Conservation (phyloP, 2,329 filamentous ascomycete species). For the Fusarium mundagurra region DNA sequence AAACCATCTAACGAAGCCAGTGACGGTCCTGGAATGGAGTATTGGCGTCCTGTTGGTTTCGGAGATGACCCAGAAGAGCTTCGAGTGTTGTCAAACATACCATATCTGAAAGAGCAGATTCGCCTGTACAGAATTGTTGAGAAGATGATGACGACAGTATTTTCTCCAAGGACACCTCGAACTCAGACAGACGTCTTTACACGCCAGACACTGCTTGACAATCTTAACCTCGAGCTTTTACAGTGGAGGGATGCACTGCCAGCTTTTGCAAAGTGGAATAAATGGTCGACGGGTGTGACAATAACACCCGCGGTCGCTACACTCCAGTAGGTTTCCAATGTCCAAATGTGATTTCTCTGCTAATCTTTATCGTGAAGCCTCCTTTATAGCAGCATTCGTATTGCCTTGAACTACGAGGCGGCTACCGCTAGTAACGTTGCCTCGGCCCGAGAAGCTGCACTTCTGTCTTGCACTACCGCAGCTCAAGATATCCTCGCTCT, state of each 20-base stretch:
- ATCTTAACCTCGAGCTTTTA: neutral
- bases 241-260: neutral
- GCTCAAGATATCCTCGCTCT: neutral
- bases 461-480: neutral
- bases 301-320: neutral
- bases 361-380: neutral
- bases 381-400: neutral
- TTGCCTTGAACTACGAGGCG: neutral
- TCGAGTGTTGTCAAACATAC: neutral
- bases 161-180: neutral
- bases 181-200: neutral
- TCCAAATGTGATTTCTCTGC: too few relatives aligned
- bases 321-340: neutral
- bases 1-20: neutral
- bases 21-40: neutral
- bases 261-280: neutral
- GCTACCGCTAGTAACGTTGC: neutral
- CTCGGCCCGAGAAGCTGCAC: neutral
- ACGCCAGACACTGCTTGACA: neutral
- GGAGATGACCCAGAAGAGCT: neutral
- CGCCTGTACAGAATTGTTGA: neutral
- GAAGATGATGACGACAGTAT: slow-evolving; percentile 1
- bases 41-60: neutral
- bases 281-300: neutral
- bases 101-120: slow-evolving; percentile 4